phyloP scores from a whole-genome alignment of 306 rosid genomes.

The Acmispon strigosus region DNA sequence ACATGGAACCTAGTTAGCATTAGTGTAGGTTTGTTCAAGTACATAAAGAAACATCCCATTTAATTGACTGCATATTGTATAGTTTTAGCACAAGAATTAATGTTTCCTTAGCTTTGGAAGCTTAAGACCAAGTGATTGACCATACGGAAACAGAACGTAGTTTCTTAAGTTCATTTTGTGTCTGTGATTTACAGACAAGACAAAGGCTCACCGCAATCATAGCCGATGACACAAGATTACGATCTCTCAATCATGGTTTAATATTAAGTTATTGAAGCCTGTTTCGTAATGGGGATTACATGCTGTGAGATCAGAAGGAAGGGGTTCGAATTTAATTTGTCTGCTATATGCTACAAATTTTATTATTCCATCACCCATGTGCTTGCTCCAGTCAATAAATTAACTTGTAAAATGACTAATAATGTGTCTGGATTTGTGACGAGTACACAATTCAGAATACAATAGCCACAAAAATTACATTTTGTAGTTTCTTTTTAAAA shows the following conservation, averaged over 20 bases:
- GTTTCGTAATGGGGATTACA: constrained; percentile 18
- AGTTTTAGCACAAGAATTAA: constrained; percentile 42
- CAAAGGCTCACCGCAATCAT: constrained; percentile 43
- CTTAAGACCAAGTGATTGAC: constrained; percentile 23
- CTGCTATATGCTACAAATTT: constrained; percentile 24
- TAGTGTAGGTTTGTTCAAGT: constrained; percentile 25
- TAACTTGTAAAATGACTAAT: background rate
- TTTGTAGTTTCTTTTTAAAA: no score
- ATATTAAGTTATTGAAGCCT: constrained; percentile 6
- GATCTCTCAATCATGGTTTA: constrained; percentile 49
- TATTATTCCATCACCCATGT: constrained; percentile 53
- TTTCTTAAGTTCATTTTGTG: constrained; percentile 43
- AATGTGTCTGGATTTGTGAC: no score
- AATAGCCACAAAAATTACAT: no score
- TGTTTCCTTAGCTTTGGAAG: constrained; percentile 40
- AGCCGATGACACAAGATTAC: constrained; percentile 54
- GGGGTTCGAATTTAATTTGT: constrained; percentile 25
- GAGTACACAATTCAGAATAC: no score
- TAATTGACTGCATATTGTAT: constrained; percentile 26
- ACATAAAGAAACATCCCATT: constrained; percentile 31
- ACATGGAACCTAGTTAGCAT: constrained; percentile 22
- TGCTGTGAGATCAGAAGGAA: background rate
- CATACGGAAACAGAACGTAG: constrained; percentile 27
- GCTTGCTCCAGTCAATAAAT: constrained; percentile 38
- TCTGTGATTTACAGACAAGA: constrained; percentile 52